A percentile compares a stretch with the other conserved stretches of the same genome.
Conservation (phyloP, 495 filamentous ascomycete species). For the Penicillium turbatum region DNA sequence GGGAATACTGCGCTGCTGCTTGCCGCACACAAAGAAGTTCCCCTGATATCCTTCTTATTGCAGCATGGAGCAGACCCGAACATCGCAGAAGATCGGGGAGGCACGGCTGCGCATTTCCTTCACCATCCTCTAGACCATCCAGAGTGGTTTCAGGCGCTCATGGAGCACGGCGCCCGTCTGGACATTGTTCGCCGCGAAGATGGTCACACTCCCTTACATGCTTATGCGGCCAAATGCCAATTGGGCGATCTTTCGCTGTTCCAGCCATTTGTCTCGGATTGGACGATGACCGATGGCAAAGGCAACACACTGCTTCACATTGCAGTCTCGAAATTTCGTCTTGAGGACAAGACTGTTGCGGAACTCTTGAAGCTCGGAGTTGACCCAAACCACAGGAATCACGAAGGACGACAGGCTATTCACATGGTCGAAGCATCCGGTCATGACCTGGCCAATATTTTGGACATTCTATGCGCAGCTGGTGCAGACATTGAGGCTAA, state of each 20-base stretch:
- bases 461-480: conserved; percentile 16
- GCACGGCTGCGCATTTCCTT: not conserved
- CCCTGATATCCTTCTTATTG: not conserved
- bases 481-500: conserved; percentile 19
- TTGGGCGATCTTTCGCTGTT: conserved; percentile 11
- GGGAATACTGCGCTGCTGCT: not conserved
- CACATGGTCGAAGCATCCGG: conserved; percentile 1
- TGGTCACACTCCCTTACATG: not conserved
- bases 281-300: conserved; percentile 11
- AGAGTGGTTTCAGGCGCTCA: conserved; percentile 4
- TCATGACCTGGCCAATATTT: conserved; percentile 5
- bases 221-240: not conserved
- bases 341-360: conserved; percentile 1
- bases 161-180: conserved; percentile 1
- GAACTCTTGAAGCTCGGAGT: conserved; percentile 13
- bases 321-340: conserved; percentile 3
- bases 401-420: conserved; percentile 14
- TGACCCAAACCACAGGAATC: conserved; percentile 15
- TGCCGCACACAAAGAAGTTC: not conserved
- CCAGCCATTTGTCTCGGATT: conserved; percentile 12
- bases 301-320: conserved; percentile 23
- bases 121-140: conserved; percentile 2
- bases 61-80: conserved; percentile 4
- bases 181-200: not conserved
- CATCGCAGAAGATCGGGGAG: not conserved